Percentiles rank a stretch among this genome's conserved stretches.
phyloP scores from a whole-genome alignment of 257 asterid genomes.

The Cruciata laevipes region DNA sequence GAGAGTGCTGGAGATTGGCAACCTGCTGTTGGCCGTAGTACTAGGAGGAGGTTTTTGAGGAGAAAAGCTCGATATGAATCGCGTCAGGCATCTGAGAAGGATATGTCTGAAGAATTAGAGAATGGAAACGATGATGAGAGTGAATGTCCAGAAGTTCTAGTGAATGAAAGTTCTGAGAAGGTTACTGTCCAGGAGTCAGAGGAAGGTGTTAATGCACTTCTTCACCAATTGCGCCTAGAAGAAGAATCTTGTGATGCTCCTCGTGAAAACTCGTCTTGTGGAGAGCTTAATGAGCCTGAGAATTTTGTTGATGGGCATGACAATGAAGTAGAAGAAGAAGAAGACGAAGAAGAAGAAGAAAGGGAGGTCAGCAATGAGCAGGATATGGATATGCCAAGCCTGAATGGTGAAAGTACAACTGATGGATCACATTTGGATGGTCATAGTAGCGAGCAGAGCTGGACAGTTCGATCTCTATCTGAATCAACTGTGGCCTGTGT shows the following conservation, averaged over 20 bases:
- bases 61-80: constrained; percentile 84
- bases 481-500: constrained; percentile 93
- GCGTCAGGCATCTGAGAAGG: constrained; percentile 35
- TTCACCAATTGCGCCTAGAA: constrained; percentile 50
- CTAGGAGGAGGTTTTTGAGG: constrained; percentile 83
- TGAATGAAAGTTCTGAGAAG: constrained; percentile 36
- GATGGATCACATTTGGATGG: constrained; percentile 50
- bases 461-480: constrained; percentile 78
- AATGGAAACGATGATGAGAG: constrained; percentile 35
- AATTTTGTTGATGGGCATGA: constrained; percentile 8
- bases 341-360: constrained; percentile 9
- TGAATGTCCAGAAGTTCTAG: constrained; percentile 42
- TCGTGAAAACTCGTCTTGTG: constrained; percentile 18
- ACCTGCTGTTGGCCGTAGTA: constrained; percentile 92
- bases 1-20: constrained; percentile 66
- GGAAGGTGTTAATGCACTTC: constrained; percentile 38
- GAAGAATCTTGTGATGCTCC: constrained; percentile 38
- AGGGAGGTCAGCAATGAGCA: constrained; percentile 30
- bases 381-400: constrained; percentile 35
- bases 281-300: constrained; percentile 15
- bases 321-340: constrained; percentile 9
- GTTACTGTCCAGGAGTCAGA: constrained; percentile 15
- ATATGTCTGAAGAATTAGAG: constrained; percentile 27
- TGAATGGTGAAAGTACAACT: constrained; percentile 34
- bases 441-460: constrained; percentile 88